Evolutionary conservation across 768 basidiomycete genomes (phyloP), one percentile per base, ranked within the genome.

Genomic region (Hygrocybe coccinea): DNA sequence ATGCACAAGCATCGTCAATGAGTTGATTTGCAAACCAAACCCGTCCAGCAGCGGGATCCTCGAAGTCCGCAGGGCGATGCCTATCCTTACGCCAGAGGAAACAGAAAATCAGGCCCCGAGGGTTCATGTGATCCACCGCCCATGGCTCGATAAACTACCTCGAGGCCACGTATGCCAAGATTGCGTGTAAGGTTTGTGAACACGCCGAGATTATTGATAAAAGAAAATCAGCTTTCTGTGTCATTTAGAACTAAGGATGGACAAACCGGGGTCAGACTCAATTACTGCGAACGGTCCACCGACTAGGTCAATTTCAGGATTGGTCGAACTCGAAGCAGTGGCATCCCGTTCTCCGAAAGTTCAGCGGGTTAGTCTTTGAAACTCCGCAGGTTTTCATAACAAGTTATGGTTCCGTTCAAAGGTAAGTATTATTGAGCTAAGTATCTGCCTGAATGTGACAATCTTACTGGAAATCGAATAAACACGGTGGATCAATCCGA

Each of bases 21-120:
- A 86, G 74, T 65, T 86, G 84, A 65, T 85, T 83, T 9, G 84
- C 83, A 59, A 84, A 86, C 84, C 84, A 86, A 8, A 86, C 77
- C 24, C 67, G 71, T 56, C 79, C 77, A 2, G 82, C 77, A 9
- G 79, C 77, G 2, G 82, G 76, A 62, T 83, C 79, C 25, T 76
- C 69, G 58, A 80, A 79, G 60, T 78, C 78, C 2, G 70, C 64
- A 4, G 76, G 66, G 29, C 74, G 69, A 62, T 78, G 76, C 5
- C 68, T 49, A 60, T 82, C 81, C 58, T 79, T 78, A 15, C 66
- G 68, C 79, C 81, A 84, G 54, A 80, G 67, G 64, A 82, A 84
- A 66, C 84, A 86, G 64, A 86, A 80, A 25, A 86, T 78, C 48
- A 86, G 77, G 5, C 81, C 84, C 58, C 77, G 75, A 3, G 82